A percentile compares a stretch with the other conserved stretches of the same genome.
Conservation (phyloP, 306 rosid species). For the Heteromeles arbutifolia region DNA sequence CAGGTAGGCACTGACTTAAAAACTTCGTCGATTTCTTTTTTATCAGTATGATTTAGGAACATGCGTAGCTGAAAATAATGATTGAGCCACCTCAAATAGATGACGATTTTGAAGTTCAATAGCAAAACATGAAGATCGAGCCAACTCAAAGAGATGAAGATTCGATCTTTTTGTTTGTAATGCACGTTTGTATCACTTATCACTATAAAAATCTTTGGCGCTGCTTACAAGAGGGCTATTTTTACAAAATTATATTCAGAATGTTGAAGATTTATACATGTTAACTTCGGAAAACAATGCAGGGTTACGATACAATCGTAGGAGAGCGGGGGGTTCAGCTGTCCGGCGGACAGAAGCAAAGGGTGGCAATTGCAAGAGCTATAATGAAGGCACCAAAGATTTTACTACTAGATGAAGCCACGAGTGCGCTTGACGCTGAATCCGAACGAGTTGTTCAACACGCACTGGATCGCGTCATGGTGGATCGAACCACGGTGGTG, state of each 20-base stretch:
- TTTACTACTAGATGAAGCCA: slow-evolving; percentile 64
- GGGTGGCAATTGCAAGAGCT: slow-evolving; percentile 67
- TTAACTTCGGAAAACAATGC: slow-evolving; percentile 5
- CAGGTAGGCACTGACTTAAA: slow-evolving; percentile 22
- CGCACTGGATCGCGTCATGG: slow-evolving; percentile 53
- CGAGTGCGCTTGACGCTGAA: slow-evolving; percentile 77
- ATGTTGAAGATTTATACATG: neutral
- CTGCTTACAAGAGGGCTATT: neutral
- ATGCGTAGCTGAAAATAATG: too few relatives aligned
- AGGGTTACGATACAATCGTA: slow-evolving; percentile 53
- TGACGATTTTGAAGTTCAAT: too few relatives aligned
- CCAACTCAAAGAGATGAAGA: neutral
- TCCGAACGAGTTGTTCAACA: slow-evolving; percentile 69
- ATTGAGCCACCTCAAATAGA: neutral
- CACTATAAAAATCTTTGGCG: neutral
- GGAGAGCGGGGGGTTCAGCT: slow-evolving; percentile 56
- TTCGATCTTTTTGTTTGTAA: neutral
- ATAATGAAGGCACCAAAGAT: slow-evolving; percentile 55
- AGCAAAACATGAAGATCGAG: neutral
- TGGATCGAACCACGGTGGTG: slow-evolving; percentile 52
- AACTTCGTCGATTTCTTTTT: neutral
- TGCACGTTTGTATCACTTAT: neutral
- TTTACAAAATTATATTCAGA: neutral
- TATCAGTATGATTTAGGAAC: neutral
- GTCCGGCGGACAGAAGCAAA: slow-evolving; percentile 62